These are phyloP conservation scores for Ophiostoma perfectum DNA, from an alignment of 2,329 filamentous ascomycete genomes.

Conservation along the genomic window DNA sequence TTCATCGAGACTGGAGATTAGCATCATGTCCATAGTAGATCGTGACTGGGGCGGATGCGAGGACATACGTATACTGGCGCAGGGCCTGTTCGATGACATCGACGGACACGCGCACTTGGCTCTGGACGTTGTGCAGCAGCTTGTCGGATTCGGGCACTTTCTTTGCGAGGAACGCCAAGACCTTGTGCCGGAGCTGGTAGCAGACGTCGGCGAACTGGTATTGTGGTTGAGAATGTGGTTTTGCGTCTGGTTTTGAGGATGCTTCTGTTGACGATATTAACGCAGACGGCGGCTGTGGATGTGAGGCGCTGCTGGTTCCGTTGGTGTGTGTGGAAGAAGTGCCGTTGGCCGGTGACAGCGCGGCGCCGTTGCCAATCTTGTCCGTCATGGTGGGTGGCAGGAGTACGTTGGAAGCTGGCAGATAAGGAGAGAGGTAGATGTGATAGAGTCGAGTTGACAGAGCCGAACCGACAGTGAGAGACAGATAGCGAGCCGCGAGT, in stretches of 20 bases:
- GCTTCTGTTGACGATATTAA: neutral
- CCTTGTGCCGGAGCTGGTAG: constrained; percentile 51
- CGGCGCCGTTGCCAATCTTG: neutral
- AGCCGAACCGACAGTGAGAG: too few species aligned
- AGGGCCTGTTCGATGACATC: constrained; percentile 70
- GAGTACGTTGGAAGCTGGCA: neutral
- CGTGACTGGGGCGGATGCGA: too few species aligned
- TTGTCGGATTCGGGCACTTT: constrained; percentile 46
- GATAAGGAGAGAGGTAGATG: too few species aligned
- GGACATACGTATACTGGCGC: constrained; percentile 63
- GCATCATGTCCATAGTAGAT: too few species aligned
- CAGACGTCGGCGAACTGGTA: constrained; percentile 37
- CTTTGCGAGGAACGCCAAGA: constrained; percentile 61
- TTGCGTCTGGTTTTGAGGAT: neutral
- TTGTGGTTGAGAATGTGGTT: neutral
- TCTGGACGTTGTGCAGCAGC: constrained; percentile 60
- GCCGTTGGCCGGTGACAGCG: neutral
- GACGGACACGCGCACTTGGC: constrained; percentile 67
- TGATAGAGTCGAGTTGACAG: too few species aligned
- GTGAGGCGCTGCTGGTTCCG: neutral
- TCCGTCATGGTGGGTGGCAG: neutral
- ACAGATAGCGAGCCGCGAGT: too few species aligned
- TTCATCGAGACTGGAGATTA: constrained; percentile 57
- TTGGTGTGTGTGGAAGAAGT: neutral
- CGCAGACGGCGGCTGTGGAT: neutral